A percentile compares a stretch with the other conserved stretches of the same genome.
Evolutionary conservation across 2,329 filamentous ascomycete species (phyloP).

Genomic region (Fusarium brevicatenulatum): DNA sequence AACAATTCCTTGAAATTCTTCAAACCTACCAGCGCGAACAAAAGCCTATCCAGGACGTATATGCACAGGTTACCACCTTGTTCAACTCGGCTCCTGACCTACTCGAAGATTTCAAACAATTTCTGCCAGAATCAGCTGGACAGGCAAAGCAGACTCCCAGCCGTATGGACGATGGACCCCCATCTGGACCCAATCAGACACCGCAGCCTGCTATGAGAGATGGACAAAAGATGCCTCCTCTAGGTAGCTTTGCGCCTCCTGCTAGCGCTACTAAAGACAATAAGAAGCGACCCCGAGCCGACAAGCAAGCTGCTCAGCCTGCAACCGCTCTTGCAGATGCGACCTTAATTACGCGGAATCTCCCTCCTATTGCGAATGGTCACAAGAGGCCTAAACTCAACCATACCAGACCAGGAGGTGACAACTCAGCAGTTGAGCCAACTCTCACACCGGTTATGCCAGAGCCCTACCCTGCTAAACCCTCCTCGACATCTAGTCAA

Average conservation of each 20-base stretch:
- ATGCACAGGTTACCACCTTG: conserved; percentile 92
- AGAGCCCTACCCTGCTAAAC: conserved; percentile 82
- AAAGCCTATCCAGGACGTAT: conserved; percentile 98
- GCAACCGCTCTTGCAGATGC: conserved; percentile 57
- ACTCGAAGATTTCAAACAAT: conserved; percentile 98
- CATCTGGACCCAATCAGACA: conserved; percentile 61
- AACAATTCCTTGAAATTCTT: conserved; percentile 97
- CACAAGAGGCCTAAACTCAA: conserved; percentile 79
- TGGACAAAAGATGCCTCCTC: conserved; percentile 85
- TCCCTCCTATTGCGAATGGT: conserved; percentile 49
- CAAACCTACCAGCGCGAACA: conserved; percentile 98
- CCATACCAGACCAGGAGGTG: conserved; percentile 70
- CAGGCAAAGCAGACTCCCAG: conserved; percentile 61
- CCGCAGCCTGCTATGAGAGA: conserved; percentile 66
- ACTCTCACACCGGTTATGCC: conserved; percentile 89
- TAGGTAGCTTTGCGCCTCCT: conserved; percentile 91
- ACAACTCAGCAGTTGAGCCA: conserved; percentile 77
- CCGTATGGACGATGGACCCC: conserved; percentile 66
- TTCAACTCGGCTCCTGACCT: conserved; percentile 95
- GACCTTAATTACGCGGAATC: conserved; percentile 50
- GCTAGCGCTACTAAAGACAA: conserved; percentile 85
- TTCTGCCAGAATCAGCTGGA: conserved; percentile 84
- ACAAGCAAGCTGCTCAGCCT: conserved; percentile 63
- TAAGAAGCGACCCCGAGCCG: conserved; percentile 82
- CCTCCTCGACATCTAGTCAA: conserved; percentile 76